A percentile compares a stretch with the other conserved stretches of the same genome.
phyloP scores from a whole-genome alignment of 1,284 basidiomycete species.

The Boletus mariae region DNA sequence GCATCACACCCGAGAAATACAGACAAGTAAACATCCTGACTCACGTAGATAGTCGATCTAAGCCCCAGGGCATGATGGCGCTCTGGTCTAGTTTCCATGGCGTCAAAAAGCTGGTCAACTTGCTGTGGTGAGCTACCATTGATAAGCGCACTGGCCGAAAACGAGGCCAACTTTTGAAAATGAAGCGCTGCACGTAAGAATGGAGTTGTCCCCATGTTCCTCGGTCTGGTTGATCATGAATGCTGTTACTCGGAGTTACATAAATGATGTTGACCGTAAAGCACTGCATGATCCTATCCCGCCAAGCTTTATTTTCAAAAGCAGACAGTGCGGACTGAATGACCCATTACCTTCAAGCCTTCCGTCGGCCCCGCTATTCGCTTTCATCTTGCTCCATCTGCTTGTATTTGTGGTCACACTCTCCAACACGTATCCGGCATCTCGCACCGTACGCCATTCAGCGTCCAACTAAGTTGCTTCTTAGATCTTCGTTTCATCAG shows the following conservation, averaged over 20 bases:
- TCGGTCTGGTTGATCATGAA: background rate
- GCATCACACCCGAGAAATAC: too few species aligned
- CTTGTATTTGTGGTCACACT: background rate
- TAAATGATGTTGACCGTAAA: background rate
- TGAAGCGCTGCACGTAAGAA: background rate
- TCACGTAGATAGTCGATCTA: too few species aligned
- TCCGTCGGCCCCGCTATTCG: conserved; percentile 2
- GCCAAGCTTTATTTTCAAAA: background rate
- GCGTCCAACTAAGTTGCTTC: background rate
- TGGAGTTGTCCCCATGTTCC: too few species aligned
- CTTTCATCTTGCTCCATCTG: background rate
- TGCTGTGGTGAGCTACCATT: background rate
- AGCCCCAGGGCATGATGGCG: background rate
- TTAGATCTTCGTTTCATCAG: conserved; percentile 6
- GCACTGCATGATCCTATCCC: background rate
- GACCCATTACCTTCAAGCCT: background rate
- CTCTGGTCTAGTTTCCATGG: background rate
- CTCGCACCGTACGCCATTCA: background rate
- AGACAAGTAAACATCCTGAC: too few species aligned
- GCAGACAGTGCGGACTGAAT: conserved; percentile 14
- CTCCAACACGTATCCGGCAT: background rate
- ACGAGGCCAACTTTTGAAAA: background rate
- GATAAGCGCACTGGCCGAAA: conserved; percentile 4
- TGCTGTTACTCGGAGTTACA: background rate
- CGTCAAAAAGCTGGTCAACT: background rate